phyloP scores from a whole-genome alignment of 164 flowering plant genomes.

The Houttuynia cordata region DNA sequence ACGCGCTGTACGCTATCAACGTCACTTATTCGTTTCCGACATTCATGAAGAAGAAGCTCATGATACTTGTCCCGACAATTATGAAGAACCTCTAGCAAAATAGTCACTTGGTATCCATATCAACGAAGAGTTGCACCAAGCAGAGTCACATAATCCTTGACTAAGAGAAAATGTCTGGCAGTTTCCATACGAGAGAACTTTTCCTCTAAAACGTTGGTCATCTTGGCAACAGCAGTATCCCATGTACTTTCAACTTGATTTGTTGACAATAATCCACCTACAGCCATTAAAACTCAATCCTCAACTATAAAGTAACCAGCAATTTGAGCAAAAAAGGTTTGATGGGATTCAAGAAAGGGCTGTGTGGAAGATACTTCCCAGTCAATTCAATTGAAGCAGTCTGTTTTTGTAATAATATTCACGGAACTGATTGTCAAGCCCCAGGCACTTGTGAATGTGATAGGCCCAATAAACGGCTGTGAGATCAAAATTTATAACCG shows the following conservation, averaged over 20 bases:
- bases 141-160: constrained; percentile 84
- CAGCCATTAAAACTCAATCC: constrained; percentile 74
- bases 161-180: constrained; percentile 68
- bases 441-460: constrained; percentile 76
- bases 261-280: constrained; percentile 47
- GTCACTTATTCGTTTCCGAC: constrained; percentile 49
- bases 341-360: constrained; percentile 77
- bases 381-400: constrained; percentile 65
- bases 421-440: constrained; percentile 59
- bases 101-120: constrained; percentile 68
- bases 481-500: constrained; percentile 62
- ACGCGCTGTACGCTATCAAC: too few relatives aligned
- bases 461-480: constrained; percentile 78
- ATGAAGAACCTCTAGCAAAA: constrained; percentile 57
- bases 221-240: constrained; percentile 68
- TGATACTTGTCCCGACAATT: constrained; percentile 67
- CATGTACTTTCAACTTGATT: constrained; percentile 70
- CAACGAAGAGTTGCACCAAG: constrained; percentile 60
- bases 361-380: constrained; percentile 60
- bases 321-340: constrained; percentile 58
- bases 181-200: constrained; percentile 68
- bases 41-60: constrained; percentile 71
- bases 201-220: constrained; percentile 50
- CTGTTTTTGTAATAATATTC: constrained; percentile 77
- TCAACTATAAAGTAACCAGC: constrained; percentile 89